Base-by-base conservation (phyloP, 176 grass and related monocot genomes). In the Aegilops speltoides region DNA sequence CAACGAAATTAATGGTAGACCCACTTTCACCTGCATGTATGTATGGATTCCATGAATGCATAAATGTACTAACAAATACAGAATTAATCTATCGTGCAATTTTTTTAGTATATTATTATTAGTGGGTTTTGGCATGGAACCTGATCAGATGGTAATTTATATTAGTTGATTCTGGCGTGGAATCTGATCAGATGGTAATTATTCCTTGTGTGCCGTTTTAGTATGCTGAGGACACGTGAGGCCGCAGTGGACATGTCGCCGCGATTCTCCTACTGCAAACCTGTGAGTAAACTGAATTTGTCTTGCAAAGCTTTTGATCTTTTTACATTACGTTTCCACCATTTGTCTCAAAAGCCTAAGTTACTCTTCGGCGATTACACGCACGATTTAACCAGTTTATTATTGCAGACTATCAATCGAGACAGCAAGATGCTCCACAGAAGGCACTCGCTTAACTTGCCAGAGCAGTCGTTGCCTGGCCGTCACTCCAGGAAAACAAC, bases 221-320 rank as follows among this genome's bases (percentile, higher is more conserved):
- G 93, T 33, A 78, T 84, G 80, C 50, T 83, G 50, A 90, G 72
- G 78, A 79, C 74, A 36, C 69, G 86, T 23, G 90, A 84, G 84
- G 88, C 41, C 7, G 73, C 82, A 69, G 33, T 84, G 74, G 91
- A 93, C 40, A 87, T 93, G 63, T 95, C 90, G 15, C 93, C 93
- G 26, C 62, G 86, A 68, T 88, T 90, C 75, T 95, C 90, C 32
- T 83, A 90, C 22, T 95, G 91, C 76, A 95, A 90, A 20, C 88
- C 93, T 81, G 93, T 95, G 82, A 90, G 89, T 87, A 67, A 85
- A 73, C 5, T 89, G 40, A 32, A 63, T 57, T 28, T 28, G 33
- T 45, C 56, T 84, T 61, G 10, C 38, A 15, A 7, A 36, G 0
- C 78, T 26, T 31, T 66, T 17, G 7, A 28, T 34, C 64, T 54